Percentiles rank a stretch among this genome's conserved stretches.
phyloP scores from a whole-genome alignment of 345 rosid species.

The Mallotus nudiflorus region DNA sequence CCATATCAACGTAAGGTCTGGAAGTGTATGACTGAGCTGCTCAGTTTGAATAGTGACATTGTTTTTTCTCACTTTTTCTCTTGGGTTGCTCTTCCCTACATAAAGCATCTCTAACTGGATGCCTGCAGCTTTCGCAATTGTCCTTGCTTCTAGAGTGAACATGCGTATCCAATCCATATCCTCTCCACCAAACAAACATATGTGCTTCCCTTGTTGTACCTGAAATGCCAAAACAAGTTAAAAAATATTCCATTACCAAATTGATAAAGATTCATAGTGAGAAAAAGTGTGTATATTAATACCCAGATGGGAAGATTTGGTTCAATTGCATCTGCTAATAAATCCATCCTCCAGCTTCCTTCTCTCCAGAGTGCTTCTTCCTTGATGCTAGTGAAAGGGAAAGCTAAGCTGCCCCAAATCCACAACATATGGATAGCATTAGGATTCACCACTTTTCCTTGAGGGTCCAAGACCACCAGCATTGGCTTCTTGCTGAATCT shows the following conservation, averaged over 20 bases:
- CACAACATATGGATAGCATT: slow-evolving; percentile 87
- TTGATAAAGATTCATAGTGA: too few relatives aligned
- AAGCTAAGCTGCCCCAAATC: slow-evolving; percentile 74
- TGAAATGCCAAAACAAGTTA: slow-evolving; percentile 4
- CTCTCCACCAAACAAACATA: slow-evolving; percentile 80
- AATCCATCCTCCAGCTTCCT: slow-evolving; percentile 59
- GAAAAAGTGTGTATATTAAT: neutral
- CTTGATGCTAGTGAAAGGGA: slow-evolving; percentile 63
- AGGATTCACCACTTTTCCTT: slow-evolving; percentile 65
- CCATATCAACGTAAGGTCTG: slow-evolving; percentile 46
- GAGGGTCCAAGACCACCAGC: slow-evolving; percentile 72
- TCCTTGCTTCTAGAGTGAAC: slow-evolving; percentile 36
- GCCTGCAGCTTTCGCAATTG: slow-evolving; percentile 38
- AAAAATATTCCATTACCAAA: too few relatives aligned
- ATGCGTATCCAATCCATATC: slow-evolving; percentile 67
- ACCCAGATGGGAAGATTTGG: slow-evolving; percentile 51
- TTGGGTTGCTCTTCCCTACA: slow-evolving; percentile 68
- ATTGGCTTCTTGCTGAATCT: slow-evolving; percentile 62
- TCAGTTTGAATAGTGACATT: slow-evolving; percentile 32
- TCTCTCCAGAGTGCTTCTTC: slow-evolving; percentile 66
- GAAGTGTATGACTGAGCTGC: slow-evolving; percentile 43
- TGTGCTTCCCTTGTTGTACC: slow-evolving; percentile 34
- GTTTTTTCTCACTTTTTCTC: slow-evolving; percentile 44
- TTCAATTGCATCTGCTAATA: slow-evolving; percentile 55
- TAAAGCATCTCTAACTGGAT: slow-evolving; percentile 59